Base-by-base conservation (phyloP, 805 yeast species). In the Candida sakaeoensis region DNA sequence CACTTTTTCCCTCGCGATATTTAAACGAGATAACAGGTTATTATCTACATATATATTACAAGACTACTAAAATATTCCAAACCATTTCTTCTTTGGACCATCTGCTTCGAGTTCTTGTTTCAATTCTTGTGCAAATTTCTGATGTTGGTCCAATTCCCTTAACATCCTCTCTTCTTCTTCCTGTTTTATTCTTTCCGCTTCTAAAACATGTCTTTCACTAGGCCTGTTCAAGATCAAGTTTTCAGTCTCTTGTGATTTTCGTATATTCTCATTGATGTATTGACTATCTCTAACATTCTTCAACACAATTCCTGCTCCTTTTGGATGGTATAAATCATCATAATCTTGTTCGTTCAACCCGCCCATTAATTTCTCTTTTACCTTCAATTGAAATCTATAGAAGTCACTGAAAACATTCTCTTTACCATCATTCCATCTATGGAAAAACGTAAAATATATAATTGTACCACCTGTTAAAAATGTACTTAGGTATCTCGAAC, bases 381-480 rank as follows among this genome's bases (percentile, higher is more conserved):
- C 33, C 27, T 74, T 61, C 31, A 86, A 69, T 46, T 86, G 79
- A 18, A 69, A 57, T 36, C 91, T 60, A 57, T 85, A 79, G 36
- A 84, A 78, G 29, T 74, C 78, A 9, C 87, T 74, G 60, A 86
- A 79, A 6, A 83, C 79, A 52, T 86, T 81, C 42, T 86, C 91
- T 46, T 76, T 75, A 2, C 89, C 89, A 43, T 86, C 93, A 53
- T 87, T 85, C 95, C 95, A 86, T 38, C 88, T 67, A 57, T 81
- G 76, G 61, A 85, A 80, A 56, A 87, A 87, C 2, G 83, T 74
- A 16, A 80, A 79, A 51, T 80, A 82, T 1, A 75, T 55, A 18
- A 76, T 60, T 6, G 82, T 58, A 0, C 75, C 69, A 23, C 68
- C 63, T 6, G 77, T 74, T 23, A 78, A 50, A 7, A 74, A 52